A percentile compares a stretch with the other conserved stretches of the same genome.
These are phyloP conservation scores for Scedosporium minutisporum DNA, from an alignment of 2,329 filamentous ascomycete genomes.

Conservation along the genomic window DNA sequence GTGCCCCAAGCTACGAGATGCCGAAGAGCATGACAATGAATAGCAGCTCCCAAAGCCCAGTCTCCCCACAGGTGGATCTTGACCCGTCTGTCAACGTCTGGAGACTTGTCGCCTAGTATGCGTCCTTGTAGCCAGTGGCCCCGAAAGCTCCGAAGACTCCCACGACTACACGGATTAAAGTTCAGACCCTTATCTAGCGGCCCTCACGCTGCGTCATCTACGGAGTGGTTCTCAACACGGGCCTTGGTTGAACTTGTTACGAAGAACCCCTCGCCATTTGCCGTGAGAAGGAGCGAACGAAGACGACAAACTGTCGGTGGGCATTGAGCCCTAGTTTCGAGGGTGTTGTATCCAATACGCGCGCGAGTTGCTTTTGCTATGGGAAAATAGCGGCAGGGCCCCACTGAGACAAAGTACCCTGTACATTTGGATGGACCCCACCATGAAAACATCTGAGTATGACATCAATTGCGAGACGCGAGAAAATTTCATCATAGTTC, in stretches of 20 bases:
- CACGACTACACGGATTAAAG: background rate
- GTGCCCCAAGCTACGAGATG: background rate
- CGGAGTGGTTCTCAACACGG: too few relatives aligned
- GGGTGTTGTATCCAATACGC: background rate
- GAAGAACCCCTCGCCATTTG: background rate
- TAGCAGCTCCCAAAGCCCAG: background rate
- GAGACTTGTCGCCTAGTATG: too few relatives aligned
- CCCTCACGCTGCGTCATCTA: background rate
- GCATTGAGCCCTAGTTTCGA: background rate
- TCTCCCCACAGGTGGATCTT: background rate
- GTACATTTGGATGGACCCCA: background rate
- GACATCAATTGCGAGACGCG: constrained; percentile 4
- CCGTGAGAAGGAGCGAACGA: background rate
- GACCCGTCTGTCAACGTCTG: too few relatives aligned
- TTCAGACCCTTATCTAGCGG: background rate
- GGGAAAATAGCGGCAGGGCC: background rate
- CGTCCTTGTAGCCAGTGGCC: background rate
- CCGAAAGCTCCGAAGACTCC: background rate
- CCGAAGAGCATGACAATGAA: background rate
- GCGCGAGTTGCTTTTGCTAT: background rate
- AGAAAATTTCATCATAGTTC: background rate
- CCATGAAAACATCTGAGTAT: constrained; percentile 1
- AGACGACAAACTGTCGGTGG: background rate
- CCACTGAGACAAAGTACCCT: background rate
- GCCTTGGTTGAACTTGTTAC: too few relatives aligned